Evolutionary conservation across 208 protist genomes (phyloP).

Genomic region (Trypanosoma melophagium): DNA sequence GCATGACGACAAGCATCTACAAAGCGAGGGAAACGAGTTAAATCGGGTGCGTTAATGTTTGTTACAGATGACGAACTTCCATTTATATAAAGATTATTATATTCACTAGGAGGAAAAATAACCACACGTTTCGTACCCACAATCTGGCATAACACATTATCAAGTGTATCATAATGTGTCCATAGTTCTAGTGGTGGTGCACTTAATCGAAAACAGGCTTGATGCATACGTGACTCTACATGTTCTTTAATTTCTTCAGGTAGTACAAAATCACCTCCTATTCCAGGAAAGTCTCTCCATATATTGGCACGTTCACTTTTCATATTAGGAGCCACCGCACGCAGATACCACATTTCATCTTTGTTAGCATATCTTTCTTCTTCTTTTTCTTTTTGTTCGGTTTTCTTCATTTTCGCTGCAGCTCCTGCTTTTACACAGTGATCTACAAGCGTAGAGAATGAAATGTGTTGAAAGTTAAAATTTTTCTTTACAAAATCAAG

Average conservation of each 20-base stretch:
- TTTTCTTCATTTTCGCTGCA: neutral
- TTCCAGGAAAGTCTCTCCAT: conserved; percentile 73
- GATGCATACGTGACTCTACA: conserved; percentile 72
- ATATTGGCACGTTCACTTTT: conserved; percentile 82
- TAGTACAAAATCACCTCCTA: conserved; percentile 77
- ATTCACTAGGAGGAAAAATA: conserved; percentile 85
- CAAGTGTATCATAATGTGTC: conserved; percentile 94
- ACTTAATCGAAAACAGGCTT: conserved; percentile 88
- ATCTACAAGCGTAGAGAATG: conserved; percentile 68
- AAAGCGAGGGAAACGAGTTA: conserved; percentile 80
- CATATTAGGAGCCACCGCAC: conserved; percentile 82
- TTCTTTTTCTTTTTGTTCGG: neutral
- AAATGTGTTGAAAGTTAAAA: conserved; percentile 80
- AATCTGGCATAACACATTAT: conserved; percentile 94
- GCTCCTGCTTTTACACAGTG: conserved; percentile 42
- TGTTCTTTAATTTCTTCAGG: conserved; percentile 41
- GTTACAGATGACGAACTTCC: conserved; percentile 87
- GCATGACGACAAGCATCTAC: conserved; percentile 71
- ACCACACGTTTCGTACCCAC: conserved; percentile 87
- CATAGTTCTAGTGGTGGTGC: conserved; percentile 87
- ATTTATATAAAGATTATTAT: conserved; percentile 88
- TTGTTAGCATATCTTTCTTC: neutral
- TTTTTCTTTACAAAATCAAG: conserved; percentile 93
- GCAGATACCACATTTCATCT: conserved; percentile 86
- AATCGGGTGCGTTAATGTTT: conserved; percentile 74